Base-by-base conservation (phyloP, 306 rosid genomes). In the Echinosophora koreensis region DNA sequence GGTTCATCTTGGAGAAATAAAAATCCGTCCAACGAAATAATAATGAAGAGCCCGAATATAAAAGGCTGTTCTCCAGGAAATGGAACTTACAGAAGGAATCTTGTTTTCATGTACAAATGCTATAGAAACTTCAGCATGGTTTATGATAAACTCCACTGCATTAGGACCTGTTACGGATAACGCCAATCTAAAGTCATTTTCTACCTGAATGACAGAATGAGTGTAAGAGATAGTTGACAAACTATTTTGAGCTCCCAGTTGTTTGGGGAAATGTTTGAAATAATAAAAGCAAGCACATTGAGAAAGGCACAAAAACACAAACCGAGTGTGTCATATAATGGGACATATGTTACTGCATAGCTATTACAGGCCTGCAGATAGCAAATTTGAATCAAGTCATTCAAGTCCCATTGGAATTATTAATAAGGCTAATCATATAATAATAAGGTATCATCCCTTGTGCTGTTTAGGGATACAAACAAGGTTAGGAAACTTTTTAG, bases 91-190 rank as follows among this genome's bases (percentile, higher is more conserved):
- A 30, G 97, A 86, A 61, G 98, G 84, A 71, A 95, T 84, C 78
- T 92, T 95, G 90, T 51, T 92, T 74, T 88, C 92, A 77, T 95
- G 96, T 66, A 88, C 93, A 80, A 95, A 95, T 66, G 97, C 97
- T 73, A 95, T 82, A 3, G 98, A 90, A 74, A 95, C 87, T 88
- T 95, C 97, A 76, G 92, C 97, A 69, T 90, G 97, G 73, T 89
- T 88, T 82, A 90, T 88, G 86, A 95, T 89, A 81, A 90, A 95
- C 87, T 92, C 97, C 61, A 95, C 96, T 1, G 97, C 97, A 88
- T 90, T 89, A 65, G 97, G 86, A 84, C 98, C 97, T 95, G 96
- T 73, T 57, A 73, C 46, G 51, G 34, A 63, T 64, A 80, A 59
- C 77, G 56, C 54, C 51, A 76, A 39, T 65, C 60, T 73, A 66